phyloP scores from a whole-genome alignment of 1,284 basidiomycete genomes.

The Cryptococcus hybrid region DNA sequence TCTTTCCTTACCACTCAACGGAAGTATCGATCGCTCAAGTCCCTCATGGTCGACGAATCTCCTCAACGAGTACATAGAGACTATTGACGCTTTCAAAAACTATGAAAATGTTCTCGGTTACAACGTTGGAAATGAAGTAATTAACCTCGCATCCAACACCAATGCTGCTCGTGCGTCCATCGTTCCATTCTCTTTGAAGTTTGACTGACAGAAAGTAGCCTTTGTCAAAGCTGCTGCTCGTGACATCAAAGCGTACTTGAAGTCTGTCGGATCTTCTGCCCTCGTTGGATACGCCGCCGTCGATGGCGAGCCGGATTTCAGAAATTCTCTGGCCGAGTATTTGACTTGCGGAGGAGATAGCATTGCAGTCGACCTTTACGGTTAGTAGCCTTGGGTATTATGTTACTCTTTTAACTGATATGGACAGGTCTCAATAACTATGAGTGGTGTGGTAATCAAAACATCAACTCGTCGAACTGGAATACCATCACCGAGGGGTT shows the following conservation, averaged over 20 bases:
- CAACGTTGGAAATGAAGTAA: conserved; percentile 89
- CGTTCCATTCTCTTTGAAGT: neutral
- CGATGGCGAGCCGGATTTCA: conserved; percentile 66
- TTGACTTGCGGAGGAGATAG: conserved; percentile 73
- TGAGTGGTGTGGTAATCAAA: conserved; percentile 74
- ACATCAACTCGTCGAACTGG: conserved; percentile 58
- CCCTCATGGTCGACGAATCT: conserved; percentile 82
- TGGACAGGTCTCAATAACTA: conserved; percentile 47
- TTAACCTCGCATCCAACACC: conserved; percentile 61
- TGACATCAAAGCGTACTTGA: conserved; percentile 79
- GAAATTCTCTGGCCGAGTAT: conserved; percentile 71
- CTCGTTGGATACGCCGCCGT: conserved; percentile 85
- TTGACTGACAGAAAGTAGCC: conserved; percentile 41
- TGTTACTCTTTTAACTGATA: neutral
- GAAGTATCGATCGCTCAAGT: conserved; percentile 71
- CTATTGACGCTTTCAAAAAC: conserved; percentile 71
- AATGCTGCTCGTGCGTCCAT: conserved; percentile 56
- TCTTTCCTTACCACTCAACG: conserved; percentile 76
- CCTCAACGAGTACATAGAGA: conserved; percentile 72
- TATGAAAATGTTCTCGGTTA: conserved; percentile 79
- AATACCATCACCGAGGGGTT: conserved; percentile 48
- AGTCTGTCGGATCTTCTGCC: conserved; percentile 63
- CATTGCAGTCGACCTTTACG: conserved; percentile 77
- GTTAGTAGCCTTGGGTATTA: conserved; percentile 54
- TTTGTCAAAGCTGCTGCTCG: conserved; percentile 89